Evolutionary conservation across 1,284 basidiomycete species (phyloP).

Genomic region (Microbotryum violaceum): DNA sequence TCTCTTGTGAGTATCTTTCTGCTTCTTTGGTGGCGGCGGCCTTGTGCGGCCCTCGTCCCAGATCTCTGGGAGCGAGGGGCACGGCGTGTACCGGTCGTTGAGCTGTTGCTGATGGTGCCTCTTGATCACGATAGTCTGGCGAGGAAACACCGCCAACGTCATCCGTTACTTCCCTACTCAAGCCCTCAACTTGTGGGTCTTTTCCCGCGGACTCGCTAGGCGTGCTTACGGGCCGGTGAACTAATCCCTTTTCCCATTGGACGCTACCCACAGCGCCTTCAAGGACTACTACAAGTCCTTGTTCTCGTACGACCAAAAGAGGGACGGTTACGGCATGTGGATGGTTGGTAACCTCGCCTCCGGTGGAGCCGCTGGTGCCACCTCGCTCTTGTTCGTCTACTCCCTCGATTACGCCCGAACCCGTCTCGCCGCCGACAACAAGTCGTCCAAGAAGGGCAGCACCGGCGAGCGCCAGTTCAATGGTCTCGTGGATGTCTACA

Average conservation of each 20-base stretch:
- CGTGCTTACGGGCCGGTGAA: constrained; percentile 39
- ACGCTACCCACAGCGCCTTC: constrained; percentile 29
- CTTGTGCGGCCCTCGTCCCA: not conserved
- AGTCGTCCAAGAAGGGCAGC: constrained; percentile 76
- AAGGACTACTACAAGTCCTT: constrained; percentile 94
- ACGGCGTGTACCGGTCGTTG: not conserved
- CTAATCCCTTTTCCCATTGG: not conserved
- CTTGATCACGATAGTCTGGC: constrained; percentile 54
- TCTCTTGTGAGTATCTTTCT: constrained; percentile 48
- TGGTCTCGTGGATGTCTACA: constrained; percentile 88
- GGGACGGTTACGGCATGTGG: constrained; percentile 39
- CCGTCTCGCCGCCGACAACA: constrained; percentile 93
- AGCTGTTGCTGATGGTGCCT: not conserved
- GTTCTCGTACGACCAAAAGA: constrained; percentile 47
- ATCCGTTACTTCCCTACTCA: constrained; percentile 98
- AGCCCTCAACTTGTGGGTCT: constrained; percentile 70
- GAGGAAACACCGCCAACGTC: constrained; percentile 95
- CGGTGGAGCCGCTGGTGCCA: constrained; percentile 53
- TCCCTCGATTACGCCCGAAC: constrained; percentile 96
- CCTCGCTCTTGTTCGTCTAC: constrained; percentile 94
- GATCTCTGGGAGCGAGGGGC: not conserved
- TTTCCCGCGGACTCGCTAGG: constrained; percentile 58
- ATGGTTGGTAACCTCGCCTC: constrained; percentile 68
- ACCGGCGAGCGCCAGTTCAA: constrained; percentile 72
- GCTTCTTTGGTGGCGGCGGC: not conserved